Conservation (phyloP, 495 filamentous ascomycete species). For the Rusavskia elegans region DNA sequence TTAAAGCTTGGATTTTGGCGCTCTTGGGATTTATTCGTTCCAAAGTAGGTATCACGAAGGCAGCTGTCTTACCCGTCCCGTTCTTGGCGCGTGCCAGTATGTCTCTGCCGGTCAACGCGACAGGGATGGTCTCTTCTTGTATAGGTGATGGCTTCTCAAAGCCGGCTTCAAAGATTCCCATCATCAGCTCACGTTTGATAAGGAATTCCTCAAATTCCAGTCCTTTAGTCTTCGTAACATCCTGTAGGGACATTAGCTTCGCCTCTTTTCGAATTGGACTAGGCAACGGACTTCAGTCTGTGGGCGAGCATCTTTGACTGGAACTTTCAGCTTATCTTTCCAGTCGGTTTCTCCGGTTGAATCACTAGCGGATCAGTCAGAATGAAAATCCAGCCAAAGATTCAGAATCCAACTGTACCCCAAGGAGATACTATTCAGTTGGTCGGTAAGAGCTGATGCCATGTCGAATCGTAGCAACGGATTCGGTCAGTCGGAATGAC, state of each 20-base stretch:
- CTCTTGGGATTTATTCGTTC: slow-evolving; percentile 92
- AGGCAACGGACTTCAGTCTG: slow-evolving; percentile 73
- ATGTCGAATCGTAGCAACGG: slow-evolving; percentile 15
- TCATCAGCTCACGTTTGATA: slow-evolving; percentile 84
- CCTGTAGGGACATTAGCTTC: slow-evolving; percentile 32
- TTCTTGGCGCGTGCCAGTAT: slow-evolving; percentile 96
- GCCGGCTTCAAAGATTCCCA: slow-evolving; percentile 97
- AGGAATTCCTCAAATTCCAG: slow-evolving; percentile 95
- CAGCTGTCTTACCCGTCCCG: slow-evolving; percentile 94
- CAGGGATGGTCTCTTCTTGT: slow-evolving; percentile 96
- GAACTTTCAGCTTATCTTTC: slow-evolving; percentile 64
- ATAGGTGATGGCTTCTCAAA: slow-evolving; percentile 98
- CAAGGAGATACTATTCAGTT: slow-evolving; percentile 42
- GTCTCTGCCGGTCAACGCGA: slow-evolving; percentile 86
- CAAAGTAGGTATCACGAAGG: slow-evolving; percentile 91
- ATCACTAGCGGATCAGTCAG: slow-evolving; percentile 24
- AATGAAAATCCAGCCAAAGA: slow-evolving; percentile 7
- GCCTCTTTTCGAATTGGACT: background rate
- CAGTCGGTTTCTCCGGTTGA: slow-evolving; percentile 45
- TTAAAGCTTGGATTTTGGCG: slow-evolving; percentile 86
- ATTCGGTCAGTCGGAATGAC: background rate
- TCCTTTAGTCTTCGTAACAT: slow-evolving; percentile 95
- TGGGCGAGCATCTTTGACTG: slow-evolving; percentile 68
- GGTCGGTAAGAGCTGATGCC: slow-evolving; percentile 45
- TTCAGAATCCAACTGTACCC: slow-evolving; percentile 42